Evolutionary conservation across 768 basidiomycete species (phyloP).

Genomic region (Rhodotorula toruloides): DNA sequence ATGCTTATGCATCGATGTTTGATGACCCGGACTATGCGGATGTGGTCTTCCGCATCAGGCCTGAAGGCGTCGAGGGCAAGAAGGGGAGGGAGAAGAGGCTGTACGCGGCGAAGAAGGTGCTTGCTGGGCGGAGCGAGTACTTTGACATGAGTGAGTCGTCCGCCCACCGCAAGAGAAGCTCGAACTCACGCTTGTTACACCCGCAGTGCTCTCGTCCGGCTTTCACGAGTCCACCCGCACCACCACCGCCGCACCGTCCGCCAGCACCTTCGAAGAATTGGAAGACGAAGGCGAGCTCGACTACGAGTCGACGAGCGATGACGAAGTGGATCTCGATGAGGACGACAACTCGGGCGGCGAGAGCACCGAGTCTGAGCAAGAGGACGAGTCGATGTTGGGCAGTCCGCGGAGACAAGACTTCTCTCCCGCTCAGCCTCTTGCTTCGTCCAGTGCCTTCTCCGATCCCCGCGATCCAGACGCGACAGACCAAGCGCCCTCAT

Average conservation of each 20-base stretch:
- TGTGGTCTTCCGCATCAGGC: conserved; percentile 47
- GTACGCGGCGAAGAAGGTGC: conserved; percentile 48
- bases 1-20: conserved; percentile 46
- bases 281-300: conserved; percentile 18
- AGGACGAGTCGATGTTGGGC: neutral
- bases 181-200: neutral
- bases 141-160: conserved; percentile 37
- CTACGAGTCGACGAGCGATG: neutral
- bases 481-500: neutral
- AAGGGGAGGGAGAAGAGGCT: conserved; percentile 42
- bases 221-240: conserved; percentile 31
- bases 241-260: neutral
- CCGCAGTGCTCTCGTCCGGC: conserved; percentile 37
- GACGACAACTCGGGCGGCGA: conserved; percentile 34
- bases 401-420: neutral
- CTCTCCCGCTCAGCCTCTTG: too few species aligned
- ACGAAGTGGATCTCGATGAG: conserved; percentile 8
- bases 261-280: conserved; percentile 9
- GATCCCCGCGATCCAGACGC: too few species aligned
- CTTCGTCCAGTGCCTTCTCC: too few species aligned
- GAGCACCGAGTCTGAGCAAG: conserved; percentile 12
- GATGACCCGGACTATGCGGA: conserved; percentile 49
- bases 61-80: conserved; percentile 41
- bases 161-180: too few species aligned
- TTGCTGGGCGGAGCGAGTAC: conserved; percentile 46